Base-by-base conservation (phyloP, 371 early-diverging fungal species). In the Actinomortierella wolfii region DNA sequence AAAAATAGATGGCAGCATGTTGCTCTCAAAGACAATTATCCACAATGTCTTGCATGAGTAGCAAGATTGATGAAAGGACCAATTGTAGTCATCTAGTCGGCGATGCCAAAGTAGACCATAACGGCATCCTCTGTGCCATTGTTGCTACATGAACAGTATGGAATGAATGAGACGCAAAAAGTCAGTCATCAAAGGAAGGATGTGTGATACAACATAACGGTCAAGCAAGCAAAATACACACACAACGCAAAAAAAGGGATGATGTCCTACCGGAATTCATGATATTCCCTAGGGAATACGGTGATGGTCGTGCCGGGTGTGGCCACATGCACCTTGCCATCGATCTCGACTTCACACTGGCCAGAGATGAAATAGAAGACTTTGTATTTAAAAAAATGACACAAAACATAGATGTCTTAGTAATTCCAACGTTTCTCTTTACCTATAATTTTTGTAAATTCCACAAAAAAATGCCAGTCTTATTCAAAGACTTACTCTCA, bases 281-380 rank as follows among this genome's bases (percentile, higher is more conserved):
- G 75, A 9, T 51, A 52, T 47, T 74, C 75, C 20, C 29, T 57
- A 15, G 75, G 75, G 51, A 29, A 74, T 17, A 68, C 76, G 6
- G 76, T 75, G 56, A 75, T 65, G 21, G 68, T 75, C 8, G 53
- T 68, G n/a, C 76, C 76, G 0, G 76, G 61, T 26, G 58, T 57
- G 46, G 68, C 56, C 29, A 61, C 62, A 49, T 64, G 60, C 47
- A 55, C 50, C 43, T 54, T 64, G 51, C 57, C 65, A 29, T 75
- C 56, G 14, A 75, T 62, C 59, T 75, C 69, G 68, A 75, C 68
- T 50, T 75, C 76, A 3, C 68, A 68, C 11, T 26, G 6, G 28
- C 76, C 76, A 7, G 68, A 17, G 47, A 64, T 64, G 39, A 75
- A 75, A 45, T 64, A 59, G 53, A 75, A 75, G 17, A 69, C 73